Evolutionary conservation across 495 filamentous ascomycete species (phyloP), one percentile per base, ranked within the genome.

Genomic region (Cenococcum geophilum): DNA sequence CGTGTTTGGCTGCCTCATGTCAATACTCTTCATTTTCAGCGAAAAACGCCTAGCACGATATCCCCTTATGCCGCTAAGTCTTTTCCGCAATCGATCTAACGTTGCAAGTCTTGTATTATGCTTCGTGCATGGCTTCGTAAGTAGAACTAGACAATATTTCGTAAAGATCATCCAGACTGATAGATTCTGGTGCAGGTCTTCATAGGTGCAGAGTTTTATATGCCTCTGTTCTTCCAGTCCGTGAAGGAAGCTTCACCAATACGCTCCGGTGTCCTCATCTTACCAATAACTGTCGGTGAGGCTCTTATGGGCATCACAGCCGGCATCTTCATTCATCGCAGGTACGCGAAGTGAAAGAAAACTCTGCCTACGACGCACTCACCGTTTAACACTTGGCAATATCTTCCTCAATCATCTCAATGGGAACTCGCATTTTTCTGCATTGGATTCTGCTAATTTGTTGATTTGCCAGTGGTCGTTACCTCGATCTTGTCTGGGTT

Each of bases 151-250:
- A 0, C 20, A 16, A 9, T 11, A 5, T 1, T 22, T 43, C 22
- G 16, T 16, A 45, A 51, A 3, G 11, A 35, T 35, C 0, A 0
- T 61, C 25, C 36, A 32, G 14, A 37, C 54, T 53, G 25, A 48
- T 14, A 4, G 18, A 23, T 50, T 12, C 6, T 22, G 12, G 6
- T 32, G 6, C 25, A 65, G 65, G 63, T 75, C 14, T 82, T 79
- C 70, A 78, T 82, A 9, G 76, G 72, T 0, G 75, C 71, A 5
- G 80, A 82, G 56, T 86, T 82, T 66, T 86, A 83, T 59, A 73
- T 84, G 20, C 82, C 82, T 0, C 74, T 85, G 0, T 85, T 79
- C 67, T 78, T 84, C 21, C 83, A 86, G 67, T 78, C 77, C 3
- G 81, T 76, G 0, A 73, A 76, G 25, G 70, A 69, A 52, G 78